Evolutionary conservation across 257 asterid species (phyloP).

Genomic region (Petunia secreta): DNA sequence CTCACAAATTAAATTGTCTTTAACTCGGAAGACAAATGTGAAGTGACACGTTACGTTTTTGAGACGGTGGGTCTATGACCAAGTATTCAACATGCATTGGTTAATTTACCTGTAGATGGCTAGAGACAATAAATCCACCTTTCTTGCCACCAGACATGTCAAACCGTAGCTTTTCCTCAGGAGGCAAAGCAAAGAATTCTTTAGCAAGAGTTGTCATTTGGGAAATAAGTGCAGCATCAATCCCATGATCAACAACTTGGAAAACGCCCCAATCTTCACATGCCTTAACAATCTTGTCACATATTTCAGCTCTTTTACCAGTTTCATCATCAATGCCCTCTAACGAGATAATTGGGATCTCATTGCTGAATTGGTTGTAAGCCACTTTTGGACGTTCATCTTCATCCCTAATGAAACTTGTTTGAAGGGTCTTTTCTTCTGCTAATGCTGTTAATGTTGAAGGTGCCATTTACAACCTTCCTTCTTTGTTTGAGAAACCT

Average conservation of each 20-base stretch:
- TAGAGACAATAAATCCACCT: slow-evolving; percentile 85
- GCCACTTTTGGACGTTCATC: slow-evolving; percentile 88
- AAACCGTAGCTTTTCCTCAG: slow-evolving; percentile 63
- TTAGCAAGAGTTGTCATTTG: slow-evolving; percentile 59
- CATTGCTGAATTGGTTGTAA: slow-evolving; percentile 67
- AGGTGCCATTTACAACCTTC: not conserved
- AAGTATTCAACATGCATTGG: too few relatives aligned
- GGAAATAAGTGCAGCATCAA: slow-evolving; percentile 43
- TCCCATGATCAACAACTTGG: slow-evolving; percentile 82
- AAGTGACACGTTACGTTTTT: too few relatives aligned
- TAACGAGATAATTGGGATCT: slow-evolving; percentile 84
- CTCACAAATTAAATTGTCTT: too few relatives aligned
- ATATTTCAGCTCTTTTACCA: slow-evolving; percentile 48
- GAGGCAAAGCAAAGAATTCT: slow-evolving; percentile 64
- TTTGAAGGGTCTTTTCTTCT: slow-evolving; percentile 39
- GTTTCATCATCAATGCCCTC: slow-evolving; percentile 50
- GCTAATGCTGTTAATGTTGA: slow-evolving; percentile 48
- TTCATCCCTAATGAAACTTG: slow-evolving; percentile 73
- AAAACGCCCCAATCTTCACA: slow-evolving; percentile 94
- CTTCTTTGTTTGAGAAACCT: not conserved
- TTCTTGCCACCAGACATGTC: slow-evolving; percentile 84
- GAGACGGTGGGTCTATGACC: slow-evolving; percentile 21
- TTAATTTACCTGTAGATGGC: slow-evolving; percentile 69
- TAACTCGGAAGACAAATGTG: too few relatives aligned
- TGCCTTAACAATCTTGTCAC: slow-evolving; percentile 63